Percentiles rank a stretch among this genome's conserved stretches.
Conservation (phyloP, 371 early-diverging fungal genomes). For the Zychaea mexicana region DNA sequence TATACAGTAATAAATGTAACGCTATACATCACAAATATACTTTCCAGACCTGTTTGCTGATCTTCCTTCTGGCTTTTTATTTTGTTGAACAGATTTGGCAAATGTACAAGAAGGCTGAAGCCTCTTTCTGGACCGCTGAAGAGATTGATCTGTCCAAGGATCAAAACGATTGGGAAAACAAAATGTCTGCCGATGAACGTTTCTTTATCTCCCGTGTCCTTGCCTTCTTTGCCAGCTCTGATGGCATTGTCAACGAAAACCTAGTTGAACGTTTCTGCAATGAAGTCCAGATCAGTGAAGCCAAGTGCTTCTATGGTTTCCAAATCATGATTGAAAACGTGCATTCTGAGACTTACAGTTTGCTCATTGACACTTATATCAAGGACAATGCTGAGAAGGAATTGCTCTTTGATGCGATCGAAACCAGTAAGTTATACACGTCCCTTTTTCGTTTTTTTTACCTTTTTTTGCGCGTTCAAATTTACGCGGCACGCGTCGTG, state of each 20-base stretch:
- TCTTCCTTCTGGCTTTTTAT: not conserved
- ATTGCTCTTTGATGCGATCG: slow-evolving; percentile 96
- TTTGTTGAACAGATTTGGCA: slow-evolving; percentile 82
- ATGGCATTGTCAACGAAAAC: slow-evolving; percentile 99
- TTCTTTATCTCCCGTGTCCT: slow-evolving; percentile 97
- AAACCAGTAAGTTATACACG: slow-evolving; percentile 72
- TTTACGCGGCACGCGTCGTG: slow-evolving; percentile 12
- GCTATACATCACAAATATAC: too few relatives aligned
- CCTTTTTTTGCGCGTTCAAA: not conserved
- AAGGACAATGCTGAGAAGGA: slow-evolving; percentile 88
- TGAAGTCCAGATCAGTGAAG: slow-evolving; percentile 99
- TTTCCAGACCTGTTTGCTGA: too few relatives aligned
- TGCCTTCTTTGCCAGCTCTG: slow-evolving; percentile 99
- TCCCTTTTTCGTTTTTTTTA: slow-evolving; percentile 5
- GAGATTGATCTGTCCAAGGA: slow-evolving; percentile 99
- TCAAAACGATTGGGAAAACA: slow-evolving; percentile 92
- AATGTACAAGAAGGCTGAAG: slow-evolving; percentile 99
- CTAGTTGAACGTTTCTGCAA: slow-evolving; percentile 95
- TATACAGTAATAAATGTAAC: too few relatives aligned
- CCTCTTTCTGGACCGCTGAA: slow-evolving; percentile 99
- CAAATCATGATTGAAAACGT: slow-evolving; percentile 99
- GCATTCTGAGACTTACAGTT: slow-evolving; percentile 99
- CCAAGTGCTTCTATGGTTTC: slow-evolving; percentile 99
- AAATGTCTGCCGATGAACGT: slow-evolving; percentile 91
- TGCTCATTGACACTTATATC: slow-evolving; percentile 99